Evolutionary conservation across 805 yeast genomes (phyloP).

Genomic region (Lipomyces kockii): DNA sequence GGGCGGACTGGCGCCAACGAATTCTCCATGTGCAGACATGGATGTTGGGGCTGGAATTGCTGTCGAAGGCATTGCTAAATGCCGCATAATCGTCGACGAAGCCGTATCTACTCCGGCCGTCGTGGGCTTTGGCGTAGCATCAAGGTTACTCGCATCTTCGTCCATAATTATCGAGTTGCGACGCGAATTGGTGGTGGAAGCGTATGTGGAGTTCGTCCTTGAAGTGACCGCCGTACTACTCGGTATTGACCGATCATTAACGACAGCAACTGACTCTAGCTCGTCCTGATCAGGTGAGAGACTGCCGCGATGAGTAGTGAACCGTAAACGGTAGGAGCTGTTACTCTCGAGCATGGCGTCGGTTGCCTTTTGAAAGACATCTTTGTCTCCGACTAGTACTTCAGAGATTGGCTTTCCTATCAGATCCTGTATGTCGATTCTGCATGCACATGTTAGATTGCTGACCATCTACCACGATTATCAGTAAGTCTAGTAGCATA

Average conservation of each 20-base stretch:
- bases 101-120: not conserved
- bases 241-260: conserved; percentile 8
- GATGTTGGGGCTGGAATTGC: conserved; percentile 3
- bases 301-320: conserved; percentile 33
- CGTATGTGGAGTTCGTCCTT: conserved; percentile 6
- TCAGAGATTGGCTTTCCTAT: conserved; percentile 39
- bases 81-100: conserved; percentile 6
- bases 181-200: conserved; percentile 13
- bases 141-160: not conserved
- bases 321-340: conserved; percentile 35
- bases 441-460: conserved; percentile 1
- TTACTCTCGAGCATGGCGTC: conserved; percentile 44
- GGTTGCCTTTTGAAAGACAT: conserved; percentile 43
- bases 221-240: conserved; percentile 22
- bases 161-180: conserved; percentile 16
- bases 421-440: conserved; percentile 27
- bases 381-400: conserved; percentile 39
- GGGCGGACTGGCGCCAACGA: conserved; percentile 10
- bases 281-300: conserved; percentile 28
- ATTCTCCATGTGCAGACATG: conserved; percentile 12
- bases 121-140: conserved; percentile 4
- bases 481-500: conserved; percentile 23
- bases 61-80: not conserved
- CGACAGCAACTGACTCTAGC: not conserved
- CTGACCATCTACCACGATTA: not conserved